Evolutionary conservation across 352 stramenopile species (phyloP).

Genomic region (Globisporangium cederbergense): DNA sequence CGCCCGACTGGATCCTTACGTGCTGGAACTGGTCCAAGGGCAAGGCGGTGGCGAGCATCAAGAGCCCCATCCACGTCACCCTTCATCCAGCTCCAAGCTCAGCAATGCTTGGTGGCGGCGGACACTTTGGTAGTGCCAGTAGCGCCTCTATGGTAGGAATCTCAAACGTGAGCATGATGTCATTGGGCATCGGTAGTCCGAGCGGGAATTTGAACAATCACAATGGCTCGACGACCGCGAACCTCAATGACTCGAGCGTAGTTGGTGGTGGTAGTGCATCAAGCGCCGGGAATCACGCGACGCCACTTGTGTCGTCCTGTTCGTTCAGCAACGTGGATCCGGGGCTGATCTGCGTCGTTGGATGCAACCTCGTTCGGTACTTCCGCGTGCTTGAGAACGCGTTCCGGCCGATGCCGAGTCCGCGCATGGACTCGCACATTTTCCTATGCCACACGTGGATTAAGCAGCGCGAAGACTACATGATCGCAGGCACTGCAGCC

Average conservation of each 20-base stretch:
- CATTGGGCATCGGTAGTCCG: slow-evolving; percentile 3
- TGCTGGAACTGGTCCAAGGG: slow-evolving; percentile 93
- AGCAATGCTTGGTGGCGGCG: slow-evolving; percentile 27
- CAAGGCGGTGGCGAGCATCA: slow-evolving; percentile 79
- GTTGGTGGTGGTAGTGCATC: neutral
- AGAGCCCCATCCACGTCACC: slow-evolving; percentile 58
- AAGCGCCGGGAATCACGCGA: neutral
- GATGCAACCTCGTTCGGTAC: slow-evolving; percentile 82
- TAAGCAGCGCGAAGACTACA: slow-evolving; percentile 86
- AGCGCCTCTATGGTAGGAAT: slow-evolving; percentile 19
- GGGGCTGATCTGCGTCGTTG: slow-evolving; percentile 84
- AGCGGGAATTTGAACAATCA: neutral
- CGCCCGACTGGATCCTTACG: slow-evolving; percentile 85
- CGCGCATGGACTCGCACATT: slow-evolving; percentile 63
- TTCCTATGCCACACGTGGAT: slow-evolving; percentile 89
- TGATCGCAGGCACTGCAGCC: slow-evolving; percentile 77
- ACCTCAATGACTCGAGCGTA: slow-evolving; percentile 1
- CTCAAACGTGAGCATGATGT: slow-evolving; percentile 26
- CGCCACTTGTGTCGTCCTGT: slow-evolving; percentile 59
- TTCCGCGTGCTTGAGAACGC: slow-evolving; percentile 89
- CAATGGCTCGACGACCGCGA: neutral
- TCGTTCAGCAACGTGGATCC: slow-evolving; percentile 89
- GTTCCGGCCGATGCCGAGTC: slow-evolving; percentile 80
- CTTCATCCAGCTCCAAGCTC: slow-evolving; percentile 42
- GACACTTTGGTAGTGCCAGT: slow-evolving; percentile 30